These are phyloP conservation scores for Cystofilobasidium ferigula DNA, from an alignment of 768 basidiomycete genomes.

Conservation along the genomic window DNA sequence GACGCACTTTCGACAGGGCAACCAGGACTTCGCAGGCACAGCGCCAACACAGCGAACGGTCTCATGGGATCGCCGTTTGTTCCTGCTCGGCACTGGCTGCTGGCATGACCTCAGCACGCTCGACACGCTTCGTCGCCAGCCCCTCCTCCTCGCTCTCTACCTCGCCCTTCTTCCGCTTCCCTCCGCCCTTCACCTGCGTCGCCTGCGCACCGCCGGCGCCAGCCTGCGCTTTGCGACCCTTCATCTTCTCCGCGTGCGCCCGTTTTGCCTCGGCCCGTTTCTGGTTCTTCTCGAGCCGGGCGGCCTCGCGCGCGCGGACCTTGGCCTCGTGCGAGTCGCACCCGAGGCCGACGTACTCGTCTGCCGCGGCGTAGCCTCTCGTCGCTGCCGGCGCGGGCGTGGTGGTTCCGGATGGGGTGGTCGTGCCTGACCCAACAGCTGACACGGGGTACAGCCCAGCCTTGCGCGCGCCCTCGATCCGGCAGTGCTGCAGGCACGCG, in stretches of 20 bases:
- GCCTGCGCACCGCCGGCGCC: too few species aligned
- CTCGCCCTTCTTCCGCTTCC: not conserved
- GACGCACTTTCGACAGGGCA: too few species aligned
- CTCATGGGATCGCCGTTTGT: too few species aligned
- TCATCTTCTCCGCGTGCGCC: not conserved
- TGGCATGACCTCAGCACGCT: not conserved
- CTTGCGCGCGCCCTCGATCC: constrained; percentile 30
- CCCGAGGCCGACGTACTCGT: constrained; percentile 32
- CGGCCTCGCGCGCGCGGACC: constrained; percentile 32
- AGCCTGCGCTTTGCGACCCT: not conserved
- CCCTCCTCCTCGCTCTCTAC: constrained; percentile 1
- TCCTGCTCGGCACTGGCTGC: too few species aligned
- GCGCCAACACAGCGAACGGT: too few species aligned
- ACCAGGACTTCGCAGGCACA: too few species aligned
- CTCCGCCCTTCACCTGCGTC: not conserved
- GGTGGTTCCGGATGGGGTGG: constrained; percentile 17
- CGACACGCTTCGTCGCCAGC: not conserved
- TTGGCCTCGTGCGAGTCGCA: constrained; percentile 39
- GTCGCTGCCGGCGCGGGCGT: not conserved
- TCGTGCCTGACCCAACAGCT: not conserved
- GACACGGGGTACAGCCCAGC: constrained; percentile 15
- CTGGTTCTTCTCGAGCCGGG: constrained; percentile 27
- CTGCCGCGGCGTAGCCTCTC: constrained; percentile 5
- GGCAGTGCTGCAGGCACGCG: constrained; percentile 36
- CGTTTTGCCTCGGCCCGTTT: constrained; percentile 9